Base-by-base conservation (phyloP, 2,329 filamentous ascomycete species). In the Alternaria incomplexa region DNA sequence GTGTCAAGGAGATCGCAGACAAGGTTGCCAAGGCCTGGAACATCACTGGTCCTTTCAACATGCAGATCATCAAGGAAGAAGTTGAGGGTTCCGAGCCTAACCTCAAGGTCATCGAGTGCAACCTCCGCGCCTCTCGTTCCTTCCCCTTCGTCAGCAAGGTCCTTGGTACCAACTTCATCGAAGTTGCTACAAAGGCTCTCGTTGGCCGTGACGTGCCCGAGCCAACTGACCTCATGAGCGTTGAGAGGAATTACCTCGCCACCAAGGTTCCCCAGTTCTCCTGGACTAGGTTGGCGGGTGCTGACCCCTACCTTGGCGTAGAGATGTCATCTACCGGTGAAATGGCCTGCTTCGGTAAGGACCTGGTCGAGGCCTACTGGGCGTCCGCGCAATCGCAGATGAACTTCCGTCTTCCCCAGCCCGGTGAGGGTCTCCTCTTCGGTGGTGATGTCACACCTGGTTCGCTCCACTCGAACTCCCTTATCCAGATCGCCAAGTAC, bases 131-230 rank as follows among this genome's bases (percentile, higher is more conserved):
- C 61, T 98, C 95, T 63, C 93, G 95, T 67, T 98, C 95, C 1
- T 98, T 98, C 90, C 95, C 96, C 78, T 98, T 98, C 82, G 93
- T 97, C 79, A 95, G 91, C 88, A 98, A 98, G 85, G 94, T 97
- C 45, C 89, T 98, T 59, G 95, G 95, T 68, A 91, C 89, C 76
- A 97, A 98, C 88, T 97, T 98, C 86, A 96, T 98, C 69, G 94
- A 97, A 70, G 89, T 95, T 66, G 96, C 96, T 57, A 97, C 94
- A 78, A 95, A 93, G 82, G 96, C 95, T 56, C 90, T 98, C 56
- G 88, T 96, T 61, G 93, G 91, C 78, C 90, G 91, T 79, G 85
- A 95, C 59, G 91, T 98, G 4, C 95, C 96, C 20, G 89, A 91
- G 68, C 91, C 94, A 30, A 88, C 88, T 45, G 95, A 99, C 76